phyloP scores from a whole-genome alignment of 2,329 filamentous ascomycete species.

The Aspergillus viridinutans region DNA sequence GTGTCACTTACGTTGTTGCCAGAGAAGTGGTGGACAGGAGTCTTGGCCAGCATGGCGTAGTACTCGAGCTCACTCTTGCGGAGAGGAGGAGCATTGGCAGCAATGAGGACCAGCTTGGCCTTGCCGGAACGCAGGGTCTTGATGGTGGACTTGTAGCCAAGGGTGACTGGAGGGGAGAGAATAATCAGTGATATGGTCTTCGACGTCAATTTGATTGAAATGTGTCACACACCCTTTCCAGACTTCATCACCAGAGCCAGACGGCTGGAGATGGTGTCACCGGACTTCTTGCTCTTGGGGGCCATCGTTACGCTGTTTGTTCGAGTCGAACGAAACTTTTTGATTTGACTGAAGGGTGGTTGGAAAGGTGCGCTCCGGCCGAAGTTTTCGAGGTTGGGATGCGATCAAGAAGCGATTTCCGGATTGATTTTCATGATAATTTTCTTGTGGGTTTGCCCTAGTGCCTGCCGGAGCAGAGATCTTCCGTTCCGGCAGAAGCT shows the following conservation, averaged over 20 bases:
- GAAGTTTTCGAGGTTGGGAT: constrained; percentile 1
- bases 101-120: constrained; percentile 96
- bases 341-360: constrained; percentile 6
- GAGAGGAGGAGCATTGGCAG: constrained; percentile 94
- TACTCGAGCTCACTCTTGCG: constrained; percentile 97
- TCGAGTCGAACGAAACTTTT: constrained; percentile 20
- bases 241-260: constrained; percentile 66
- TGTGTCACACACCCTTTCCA: constrained; percentile 34
- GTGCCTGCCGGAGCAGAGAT: not conserved
- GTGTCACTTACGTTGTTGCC: constrained; percentile 90
- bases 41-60: constrained; percentile 90
- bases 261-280: constrained; percentile 71
- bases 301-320: constrained; percentile 54
- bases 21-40: constrained; percentile 92
- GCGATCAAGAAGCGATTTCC: not conserved
- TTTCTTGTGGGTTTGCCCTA: constrained; percentile 12
- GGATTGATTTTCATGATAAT: constrained; percentile 5
- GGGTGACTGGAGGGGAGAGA: constrained; percentile 57
- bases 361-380: constrained; percentile 18
- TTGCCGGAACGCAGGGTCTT: constrained; percentile 92
- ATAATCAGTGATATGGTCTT: constrained; percentile 6
- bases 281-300: constrained; percentile 69
- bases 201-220: not conserved
- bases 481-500: constrained; percentile 1
- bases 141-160: constrained; percentile 85